Conservation (phyloP, 2,329 filamentous ascomycete species). For the Neophaeococcomyces aloes region DNA sequence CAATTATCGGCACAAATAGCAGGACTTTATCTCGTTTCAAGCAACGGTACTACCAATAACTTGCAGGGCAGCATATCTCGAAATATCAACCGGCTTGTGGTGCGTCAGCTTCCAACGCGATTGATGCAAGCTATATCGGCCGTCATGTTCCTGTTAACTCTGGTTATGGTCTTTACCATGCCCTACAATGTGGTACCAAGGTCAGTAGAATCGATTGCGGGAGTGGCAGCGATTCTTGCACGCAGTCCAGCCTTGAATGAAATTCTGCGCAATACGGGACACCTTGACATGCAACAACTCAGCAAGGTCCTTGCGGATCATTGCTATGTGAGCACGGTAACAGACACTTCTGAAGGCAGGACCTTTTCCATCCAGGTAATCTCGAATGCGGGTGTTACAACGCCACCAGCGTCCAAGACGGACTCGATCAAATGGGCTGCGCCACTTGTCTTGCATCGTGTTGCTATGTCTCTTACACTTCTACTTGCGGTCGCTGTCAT, state of each 20-base stretch:
- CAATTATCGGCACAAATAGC: constrained; percentile 12
- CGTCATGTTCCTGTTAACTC: constrained; percentile 9
- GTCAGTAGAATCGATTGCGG: constrained; percentile 14
- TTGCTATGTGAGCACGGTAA: constrained; percentile 9
- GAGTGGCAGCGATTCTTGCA: constrained; percentile 13
- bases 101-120: constrained; percentile 9
- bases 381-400: background rate
- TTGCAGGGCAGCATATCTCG: constrained; percentile 11
- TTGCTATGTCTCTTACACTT: constrained; percentile 7
- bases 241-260: constrained; percentile 12
- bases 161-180: constrained; percentile 9
- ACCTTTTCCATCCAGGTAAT: constrained; percentile 11
- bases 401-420: background rate
- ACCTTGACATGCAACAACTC: constrained; percentile 10
- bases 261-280: constrained; percentile 11
- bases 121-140: constrained; percentile 13
- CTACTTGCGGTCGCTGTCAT: constrained; percentile 12
- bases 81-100: constrained; percentile 10
- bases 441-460: constrained; percentile 10
- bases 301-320: constrained; percentile 6
- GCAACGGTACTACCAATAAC: background rate
- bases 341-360: constrained; percentile 7
- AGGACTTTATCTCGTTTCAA: constrained; percentile 11
- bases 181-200: constrained; percentile 14
- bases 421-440: constrained; percentile 8